Base-by-base conservation (phyloP, 2,329 filamentous ascomycete genomes). In the Apiospora sp. region DNA sequence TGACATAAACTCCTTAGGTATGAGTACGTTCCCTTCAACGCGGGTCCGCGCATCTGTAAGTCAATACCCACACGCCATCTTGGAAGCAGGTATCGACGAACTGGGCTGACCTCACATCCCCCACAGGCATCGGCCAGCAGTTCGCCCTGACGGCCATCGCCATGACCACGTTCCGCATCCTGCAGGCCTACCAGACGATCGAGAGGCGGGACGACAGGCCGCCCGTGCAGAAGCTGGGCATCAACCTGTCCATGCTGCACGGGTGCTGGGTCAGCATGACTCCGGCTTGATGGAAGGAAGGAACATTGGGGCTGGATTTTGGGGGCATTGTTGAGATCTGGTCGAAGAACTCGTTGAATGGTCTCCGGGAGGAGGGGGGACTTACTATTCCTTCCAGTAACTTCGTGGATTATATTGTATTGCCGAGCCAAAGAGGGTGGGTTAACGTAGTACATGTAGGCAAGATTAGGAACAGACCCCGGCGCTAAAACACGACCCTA, bases 1-100 rank as follows among this genome's bases (percentile, higher is more conserved):
- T 49, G 16, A 16, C 48, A 48, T 24, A 6, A 14, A 34, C 48
- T 58, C 12, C 22, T 64, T 34, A 80, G 79, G 22, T 82, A 75
- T 75, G 82, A 81, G 48, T 83, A 82, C 71, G 58, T 83, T 12
- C 81, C 82, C 0, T 84, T 83, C 74, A 84, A 83, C 72, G 81
- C 81, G 0, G 82, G 82, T 0, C 82, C 83, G 14, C 80, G 82
- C 43, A 83, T 83, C 44, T 84, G 82, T 74, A 44, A 72, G 73
- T 71, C 6, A 27, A 13, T 1, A 12, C 19, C 30, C 46, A 30
- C 37, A 24, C 1, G 6, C 41, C 7, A 13, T 19, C 12, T 4
- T 6, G 41, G 16, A 46, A 24, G 8, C 12, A 1, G 44, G n/a
- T n/a, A n/a, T n/a, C n/a, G n/a, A n/a, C n/a, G n/a, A 44, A 46